Base-by-base conservation (phyloP, 108 stramenopile species). In the Stephanodiscus triporus region DNA sequence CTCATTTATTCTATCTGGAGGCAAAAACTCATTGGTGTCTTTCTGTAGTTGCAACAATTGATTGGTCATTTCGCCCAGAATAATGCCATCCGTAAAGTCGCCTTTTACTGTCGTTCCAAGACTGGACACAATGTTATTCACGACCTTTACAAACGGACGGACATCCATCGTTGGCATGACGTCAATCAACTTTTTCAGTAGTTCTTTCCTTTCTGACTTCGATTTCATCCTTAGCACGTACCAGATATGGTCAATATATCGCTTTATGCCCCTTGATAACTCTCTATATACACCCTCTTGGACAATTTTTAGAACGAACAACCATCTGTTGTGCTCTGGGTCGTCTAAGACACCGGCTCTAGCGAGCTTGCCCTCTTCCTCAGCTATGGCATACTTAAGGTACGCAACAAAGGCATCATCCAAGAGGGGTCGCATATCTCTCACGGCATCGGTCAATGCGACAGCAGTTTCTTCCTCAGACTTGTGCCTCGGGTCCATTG, bases 361-460 rank as follows among this genome's bases (percentile, higher is more conserved):
- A 56, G 90, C 91, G 30, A 95, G 68, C 22, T 84, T 75, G n/a
- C 73, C 92, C 70, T 95, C 89, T 68, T 95, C 95, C 51, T 95
- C 95, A 3, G 87, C 91, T 66, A 95, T 90, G 23, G 95, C 95
- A 68, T 88, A 95, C 66, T 95, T 95, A 36, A 95, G 63, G 69
- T 95, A 95, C 38, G 91, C 95, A 36, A 95, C 87, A 73, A 95
- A 93, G 3, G 78, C 61, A 63, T 95, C 92, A 76, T 95, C 95
- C 23, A 95, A 72, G 29, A 95, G 72, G 7, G 95, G 90, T 48
- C 90, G 84, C 91, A 95, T 93, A 62, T 93, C 92, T 22, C 91
- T 68, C 4, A 95, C 95, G 30, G 89, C 89, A 51, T 95, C 95
- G 0, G 87, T 87, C 36, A 95, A 70, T 38, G 95, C 95, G 19